phyloP scores from a whole-genome alignment of 148 eudicot species.

The Persicaria maculosa region DNA sequence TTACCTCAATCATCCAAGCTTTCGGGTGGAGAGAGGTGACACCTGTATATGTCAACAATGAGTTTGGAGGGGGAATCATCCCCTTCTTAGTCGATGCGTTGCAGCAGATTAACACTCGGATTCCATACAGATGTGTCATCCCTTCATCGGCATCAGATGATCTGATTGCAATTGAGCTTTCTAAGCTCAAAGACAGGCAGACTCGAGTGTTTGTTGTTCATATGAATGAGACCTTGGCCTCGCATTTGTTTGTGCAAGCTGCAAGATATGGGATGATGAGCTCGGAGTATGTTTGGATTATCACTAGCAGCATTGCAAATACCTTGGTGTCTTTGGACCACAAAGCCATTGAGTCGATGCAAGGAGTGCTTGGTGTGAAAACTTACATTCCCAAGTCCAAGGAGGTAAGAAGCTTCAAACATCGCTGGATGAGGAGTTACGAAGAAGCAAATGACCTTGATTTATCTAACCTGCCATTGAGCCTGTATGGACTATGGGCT shows the following conservation, averaged over 20 bases:
- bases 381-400: constrained; percentile 18
- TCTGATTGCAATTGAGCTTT: constrained; percentile 17
- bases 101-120: constrained; percentile 19
- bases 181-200: constrained; percentile 21
- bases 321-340: constrained; percentile 14
- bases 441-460: constrained; percentile 2
- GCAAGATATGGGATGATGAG: constrained; percentile 28
- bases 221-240: constrained; percentile 16
- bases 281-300: constrained; percentile 34
- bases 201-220: constrained; percentile 38
- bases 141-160: constrained; percentile 27
- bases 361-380: constrained; percentile 40
- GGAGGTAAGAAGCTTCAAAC: constrained; percentile 15
- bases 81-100: constrained; percentile 28
- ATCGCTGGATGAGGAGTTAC: constrained; percentile 13
- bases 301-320: constrained; percentile 29
- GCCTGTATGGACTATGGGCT: constrained; percentile 32
- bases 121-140: constrained; percentile 26
- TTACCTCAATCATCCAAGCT: constrained; percentile 25
- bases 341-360: constrained; percentile 26
- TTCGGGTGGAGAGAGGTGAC: constrained; percentile 28
- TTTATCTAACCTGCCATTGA: constrained; percentile 1
- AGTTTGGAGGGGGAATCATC: constrained; percentile 28
- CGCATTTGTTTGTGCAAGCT: constrained; percentile 23
- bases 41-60: constrained; percentile 23